Evolutionary conservation across 1,284 basidiomycete species (phyloP), one percentile per base, ranked within the genome.

Genomic region (Cerioporus squamosus): DNA sequence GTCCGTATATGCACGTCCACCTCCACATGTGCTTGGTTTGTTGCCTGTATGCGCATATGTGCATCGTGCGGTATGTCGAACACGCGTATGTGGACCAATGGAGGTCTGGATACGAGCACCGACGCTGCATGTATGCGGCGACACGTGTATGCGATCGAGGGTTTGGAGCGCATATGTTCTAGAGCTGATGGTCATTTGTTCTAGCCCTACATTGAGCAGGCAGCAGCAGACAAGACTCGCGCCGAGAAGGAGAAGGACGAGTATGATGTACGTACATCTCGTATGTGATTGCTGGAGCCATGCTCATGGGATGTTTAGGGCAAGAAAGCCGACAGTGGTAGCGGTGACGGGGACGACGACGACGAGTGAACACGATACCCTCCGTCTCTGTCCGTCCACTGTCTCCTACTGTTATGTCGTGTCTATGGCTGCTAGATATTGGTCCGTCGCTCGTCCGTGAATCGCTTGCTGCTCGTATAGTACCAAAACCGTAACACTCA

Each of bases 161-260:
- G 5, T 29, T 2, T 14, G 8, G 14, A 36, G 33, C 15, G 12
- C 36, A 18, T 50, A 40, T 20, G 14, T 44, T 36, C 22, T 31
- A 17, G 40, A 43, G 17, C 55, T 54, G 1, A 68, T n/a, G 49
- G 23, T 51, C 2, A 44, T 54, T n/a, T 61, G 22, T n/a, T 59
- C n/a, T 65, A 94, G 93, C 95, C 95, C n/a, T 97, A 96, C 80
- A 70, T 89, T 65, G 91, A 94, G 64, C 88, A 92, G 78, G 95
- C 95, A 61, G 84, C 88, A 50, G 83, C 83, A 60, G 95, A 97
- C 79, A 97, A 97, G 82, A 75, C 81, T 62, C 85, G 94, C 57
- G 91, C 90, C 42, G 93, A 94, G 71, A 79, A 85, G 52, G 92
- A 94, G 75, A 95, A 94, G 77, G 81, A 81, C 50, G 86, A 82